Conservation (phyloP, 495 filamentous ascomycete species). For the Xylaria scruposa region DNA sequence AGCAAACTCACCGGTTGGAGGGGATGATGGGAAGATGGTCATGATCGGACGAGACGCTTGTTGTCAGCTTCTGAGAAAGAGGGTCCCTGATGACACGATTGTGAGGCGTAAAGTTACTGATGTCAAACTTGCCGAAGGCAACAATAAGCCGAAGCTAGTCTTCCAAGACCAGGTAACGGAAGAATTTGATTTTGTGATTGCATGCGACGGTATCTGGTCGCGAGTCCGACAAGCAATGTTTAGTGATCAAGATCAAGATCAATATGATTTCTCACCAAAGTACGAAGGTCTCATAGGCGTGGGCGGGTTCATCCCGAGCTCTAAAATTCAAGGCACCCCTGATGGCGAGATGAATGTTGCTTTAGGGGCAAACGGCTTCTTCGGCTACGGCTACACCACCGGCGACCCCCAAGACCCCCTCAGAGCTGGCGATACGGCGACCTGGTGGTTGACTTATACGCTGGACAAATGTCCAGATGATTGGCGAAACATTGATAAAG, state of each 20-base stretch:
- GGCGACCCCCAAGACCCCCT: constrained; percentile 34
- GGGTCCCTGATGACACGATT: constrained; percentile 5
- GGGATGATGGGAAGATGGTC: constrained; percentile 14
- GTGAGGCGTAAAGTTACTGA: constrained; percentile 25
- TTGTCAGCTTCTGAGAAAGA: constrained; percentile 19
- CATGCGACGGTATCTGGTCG: constrained; percentile 67
- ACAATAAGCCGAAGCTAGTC: constrained; percentile 33
- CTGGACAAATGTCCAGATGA: constrained; percentile 46
- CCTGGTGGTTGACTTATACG: constrained; percentile 60
- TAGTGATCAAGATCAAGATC: constrained; percentile 45
- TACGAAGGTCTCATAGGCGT: constrained; percentile 56
- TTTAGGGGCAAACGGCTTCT: constrained; percentile 63
- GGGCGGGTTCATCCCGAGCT: constrained; percentile 57
- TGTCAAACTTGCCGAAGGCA: constrained; percentile 23
- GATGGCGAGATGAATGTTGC: constrained; percentile 59
- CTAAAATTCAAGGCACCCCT: constrained; percentile 33
- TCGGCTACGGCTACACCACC: constrained; percentile 54
- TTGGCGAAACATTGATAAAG: constrained; percentile 24
- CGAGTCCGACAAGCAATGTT: constrained; percentile 53
- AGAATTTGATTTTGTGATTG: constrained; percentile 62
- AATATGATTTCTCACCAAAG: constrained; percentile 36
- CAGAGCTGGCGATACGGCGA: constrained; percentile 44
- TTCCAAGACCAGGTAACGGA: constrained; percentile 45
- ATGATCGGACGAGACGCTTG: constrained; percentile 27
- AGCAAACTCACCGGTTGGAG: background rate